Base-by-base conservation (phyloP, 2,329 filamentous ascomycete species). In the Akanthomyces uredinophilus region DNA sequence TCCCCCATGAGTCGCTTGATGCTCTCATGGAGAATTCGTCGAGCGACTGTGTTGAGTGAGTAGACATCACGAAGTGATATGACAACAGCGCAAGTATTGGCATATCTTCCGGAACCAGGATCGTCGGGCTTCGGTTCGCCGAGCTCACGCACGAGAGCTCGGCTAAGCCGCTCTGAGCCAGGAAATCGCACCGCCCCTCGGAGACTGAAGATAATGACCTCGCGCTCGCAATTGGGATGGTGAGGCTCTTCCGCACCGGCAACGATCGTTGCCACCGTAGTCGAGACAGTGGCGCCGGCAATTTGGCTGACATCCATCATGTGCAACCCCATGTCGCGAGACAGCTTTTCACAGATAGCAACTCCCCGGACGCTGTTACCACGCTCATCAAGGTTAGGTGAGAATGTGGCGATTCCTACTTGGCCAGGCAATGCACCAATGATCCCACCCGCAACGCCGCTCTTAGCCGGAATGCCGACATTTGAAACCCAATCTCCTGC, bases 391-490 rank as follows among this genome's bases (percentile, higher is more conserved):
- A 73, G 69, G 43, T 69, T 70, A 5, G 71, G 71, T 0, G 71
- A 73, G 27, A 73, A 72, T 4, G 69, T 67, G 0, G 71, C 71
- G 8, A 73, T 68, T 37, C 71, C 71, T 37, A 73, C 66, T 41
- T 73, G 71, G 8, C 71, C 71, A 0, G 71, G 71, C 58, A 73
- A 52, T 0, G 71, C 71, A 20, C 71, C 71, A 47, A 73, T 71
- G 51, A 73, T 73, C 29, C 71, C 71, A 5, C 71, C 71, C 7
- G 71, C 68, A 0, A 73, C 71, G 35, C 74, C 74, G 51, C 71
- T 74, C 67, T 76, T 76, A 18, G 74, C 74, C 0, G 74, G 74
- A 35, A 76, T 75, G 2, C 74, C 74, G 6, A 76, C 71, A 24
- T 69, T 72, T 7, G 73, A 74, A 1, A 76, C 71, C 74, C 74